Evolutionary conservation across 768 basidiomycete species (phyloP).

Genomic region (Xerocomus potaroensis): DNA sequence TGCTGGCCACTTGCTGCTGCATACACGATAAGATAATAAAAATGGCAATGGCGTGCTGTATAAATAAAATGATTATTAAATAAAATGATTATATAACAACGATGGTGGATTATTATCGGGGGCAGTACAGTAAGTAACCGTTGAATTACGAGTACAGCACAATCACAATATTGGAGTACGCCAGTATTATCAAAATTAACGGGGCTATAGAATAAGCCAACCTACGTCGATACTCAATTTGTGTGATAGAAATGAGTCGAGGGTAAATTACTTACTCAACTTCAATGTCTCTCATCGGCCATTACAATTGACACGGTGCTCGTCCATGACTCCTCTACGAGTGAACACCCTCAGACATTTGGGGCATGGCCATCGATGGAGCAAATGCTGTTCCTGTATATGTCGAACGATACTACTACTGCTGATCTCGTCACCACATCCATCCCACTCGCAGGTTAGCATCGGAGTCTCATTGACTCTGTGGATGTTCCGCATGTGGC

Average conservation of each 20-base stretch:
- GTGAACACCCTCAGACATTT: conserved; percentile 15
- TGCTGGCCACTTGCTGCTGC: conserved; percentile 20
- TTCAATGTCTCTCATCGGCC: not conserved
- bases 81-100: no score
- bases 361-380: conserved; percentile 21
- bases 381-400: conserved; percentile 23
- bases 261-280: not conserved
- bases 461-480: not conserved
- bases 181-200: no score
- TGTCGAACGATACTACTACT: conserved; percentile 18
- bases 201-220: no score
- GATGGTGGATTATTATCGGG: no score
- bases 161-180: no score
- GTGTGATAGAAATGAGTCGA: no score
- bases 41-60: no score
- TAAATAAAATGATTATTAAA: no score
- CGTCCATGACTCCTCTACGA: conserved; percentile 16
- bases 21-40: no score
- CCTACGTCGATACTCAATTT: no score
- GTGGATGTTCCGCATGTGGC: conserved; percentile 15
- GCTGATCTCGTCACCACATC: conserved; percentile 14
- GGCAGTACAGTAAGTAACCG: no score
- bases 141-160: no score
- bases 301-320: conserved; percentile 12
- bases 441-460: conserved; percentile 13